Conservation (phyloP, 1,284 basidiomycete species). For the Pseudozyma hubeiensis region DNA sequence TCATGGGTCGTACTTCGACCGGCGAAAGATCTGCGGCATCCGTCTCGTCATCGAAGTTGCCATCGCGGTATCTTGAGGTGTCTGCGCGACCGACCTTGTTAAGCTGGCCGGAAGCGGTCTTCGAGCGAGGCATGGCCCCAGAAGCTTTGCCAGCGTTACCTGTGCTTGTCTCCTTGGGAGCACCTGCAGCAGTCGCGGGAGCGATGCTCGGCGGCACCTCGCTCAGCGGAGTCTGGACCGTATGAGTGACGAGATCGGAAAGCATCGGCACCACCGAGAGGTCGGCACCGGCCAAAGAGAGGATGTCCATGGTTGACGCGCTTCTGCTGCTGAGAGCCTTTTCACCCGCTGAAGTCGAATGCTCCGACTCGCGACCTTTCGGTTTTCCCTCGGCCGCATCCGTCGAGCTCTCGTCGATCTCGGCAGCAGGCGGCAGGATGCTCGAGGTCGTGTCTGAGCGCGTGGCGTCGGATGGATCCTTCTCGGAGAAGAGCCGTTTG, state of each 20-base stretch:
- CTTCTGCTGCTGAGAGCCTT: conserved; percentile 3
- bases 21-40: conserved; percentile 49
- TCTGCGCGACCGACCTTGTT: conserved; percentile 30
- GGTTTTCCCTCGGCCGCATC: conserved; percentile 30
- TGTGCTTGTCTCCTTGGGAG: background rate
- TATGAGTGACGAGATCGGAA: conserved; percentile 33
- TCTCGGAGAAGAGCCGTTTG: conserved; percentile 72
- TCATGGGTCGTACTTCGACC: conserved; percentile 37
- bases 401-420: conserved; percentile 62
- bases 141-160: conserved; percentile 1
- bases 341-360: conserved; percentile 13
- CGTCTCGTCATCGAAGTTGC: conserved; percentile 44
- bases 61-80: conserved; percentile 23
- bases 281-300: conserved; percentile 33
- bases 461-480: conserved; percentile 67
- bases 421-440: conserved; percentile 59
- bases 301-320: conserved; percentile 28
- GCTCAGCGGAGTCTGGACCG: conserved; percentile 31
- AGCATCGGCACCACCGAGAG: conserved; percentile 38
- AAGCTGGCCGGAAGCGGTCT: conserved; percentile 24
- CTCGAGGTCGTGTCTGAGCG: conserved; percentile 27
- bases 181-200: background rate
- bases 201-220: conserved; percentile 27
- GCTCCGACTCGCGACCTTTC: conserved; percentile 18
- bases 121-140: conserved; percentile 22